These are phyloP conservation scores for Saksenaea oblongispora DNA, from an alignment of 371 early-diverging fungal species.

Conservation along the genomic window DNA sequence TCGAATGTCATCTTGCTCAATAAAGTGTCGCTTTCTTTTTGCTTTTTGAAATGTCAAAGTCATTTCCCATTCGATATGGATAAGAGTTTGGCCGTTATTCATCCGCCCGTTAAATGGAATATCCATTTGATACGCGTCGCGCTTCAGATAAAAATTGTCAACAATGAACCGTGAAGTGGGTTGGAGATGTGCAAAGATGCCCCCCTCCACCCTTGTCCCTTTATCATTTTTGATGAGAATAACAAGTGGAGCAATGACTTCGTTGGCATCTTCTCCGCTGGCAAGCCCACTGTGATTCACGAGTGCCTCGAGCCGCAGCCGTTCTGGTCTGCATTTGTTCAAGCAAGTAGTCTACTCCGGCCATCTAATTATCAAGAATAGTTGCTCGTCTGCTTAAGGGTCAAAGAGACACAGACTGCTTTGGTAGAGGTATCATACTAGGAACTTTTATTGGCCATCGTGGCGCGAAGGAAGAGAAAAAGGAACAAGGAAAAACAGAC, in stretches of 20 bases:
- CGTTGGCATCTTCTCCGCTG: not conserved
- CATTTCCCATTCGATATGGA: not conserved
- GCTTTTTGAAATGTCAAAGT: not conserved
- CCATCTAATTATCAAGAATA: not conserved
- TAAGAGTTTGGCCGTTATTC: not conserved
- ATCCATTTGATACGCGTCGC: not conserved
- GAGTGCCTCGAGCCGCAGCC: not conserved
- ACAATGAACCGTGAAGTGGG: not conserved
- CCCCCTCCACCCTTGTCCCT: not conserved
- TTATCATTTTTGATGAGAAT: not conserved
- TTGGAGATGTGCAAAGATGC: not conserved
- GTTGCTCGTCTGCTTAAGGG: not conserved
- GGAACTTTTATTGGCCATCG: not conserved
- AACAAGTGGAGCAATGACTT: too few species aligned
- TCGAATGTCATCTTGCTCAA: not conserved
- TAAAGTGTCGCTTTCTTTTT: not conserved
- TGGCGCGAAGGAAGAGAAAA: not conserved
- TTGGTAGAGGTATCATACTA: not conserved
- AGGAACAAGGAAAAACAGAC: not conserved
- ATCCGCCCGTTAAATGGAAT: too few species aligned
- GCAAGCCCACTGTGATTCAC: not conserved
- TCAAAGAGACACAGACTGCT: not conserved
- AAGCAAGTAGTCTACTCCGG: not conserved
- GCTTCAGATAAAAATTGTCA: not conserved
- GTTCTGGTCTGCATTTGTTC: not conserved